These are phyloP conservation scores for Pichia scutulata DNA, from an alignment of 805 yeast species.

Conservation along the genomic window DNA sequence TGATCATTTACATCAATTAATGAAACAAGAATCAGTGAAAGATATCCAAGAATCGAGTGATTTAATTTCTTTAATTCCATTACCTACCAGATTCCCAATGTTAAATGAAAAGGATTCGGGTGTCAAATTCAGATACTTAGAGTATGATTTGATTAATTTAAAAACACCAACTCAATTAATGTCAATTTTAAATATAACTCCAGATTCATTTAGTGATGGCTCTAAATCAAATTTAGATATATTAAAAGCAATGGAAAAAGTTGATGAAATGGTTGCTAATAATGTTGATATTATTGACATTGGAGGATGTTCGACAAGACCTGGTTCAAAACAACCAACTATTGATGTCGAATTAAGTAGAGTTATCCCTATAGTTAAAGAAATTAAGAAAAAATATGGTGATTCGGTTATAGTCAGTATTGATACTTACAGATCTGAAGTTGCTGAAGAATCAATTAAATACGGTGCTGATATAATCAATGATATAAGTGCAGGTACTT, in stretches of 20 bases:
- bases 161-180: conserved; percentile 56
- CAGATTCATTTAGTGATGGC: conserved; percentile 95
- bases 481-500: conserved; percentile 77
- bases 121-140: conserved; percentile 23
- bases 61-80: conserved; percentile 45
- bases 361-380: conserved; percentile 61
- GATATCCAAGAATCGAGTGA: conserved; percentile 44
- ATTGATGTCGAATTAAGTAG: conserved; percentile 62
- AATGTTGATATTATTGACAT: conserved; percentile 81
- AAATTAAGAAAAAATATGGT: conserved; percentile 37
- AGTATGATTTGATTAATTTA: conserved; percentile 39
- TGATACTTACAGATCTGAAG: conserved; percentile 78
- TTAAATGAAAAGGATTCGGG: background rate
- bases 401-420: conserved; percentile 53
- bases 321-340: conserved; percentile 60
- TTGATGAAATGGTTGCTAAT: conserved; percentile 39
- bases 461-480: conserved; percentile 90
- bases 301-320: conserved; percentile 94
- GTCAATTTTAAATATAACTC: conserved; percentile 87
- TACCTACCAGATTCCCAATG: conserved; percentile 12
- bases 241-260: conserved; percentile 37
- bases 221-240: conserved; percentile 37
- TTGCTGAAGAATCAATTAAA: conserved; percentile 59
- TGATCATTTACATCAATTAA: conserved; percentile 49
- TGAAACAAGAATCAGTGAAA: background rate